These are phyloP conservation scores for Parmelia sp. DNA, from an alignment of 495 filamentous ascomycete genomes.

Conservation along the genomic window DNA sequence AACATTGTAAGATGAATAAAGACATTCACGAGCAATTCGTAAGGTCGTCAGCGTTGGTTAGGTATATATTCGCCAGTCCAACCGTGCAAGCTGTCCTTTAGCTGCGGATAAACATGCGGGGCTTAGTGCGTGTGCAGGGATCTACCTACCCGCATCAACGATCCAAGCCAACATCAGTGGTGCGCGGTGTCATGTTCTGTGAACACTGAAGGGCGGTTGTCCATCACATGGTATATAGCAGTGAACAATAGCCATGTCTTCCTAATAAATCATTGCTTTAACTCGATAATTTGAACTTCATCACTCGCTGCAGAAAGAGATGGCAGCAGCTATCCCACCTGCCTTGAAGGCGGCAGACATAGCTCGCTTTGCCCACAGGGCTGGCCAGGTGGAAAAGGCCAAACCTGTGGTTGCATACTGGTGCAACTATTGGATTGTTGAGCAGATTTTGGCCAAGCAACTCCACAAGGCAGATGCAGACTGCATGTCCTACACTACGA, in stretches of 20 bases:
- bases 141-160: not conserved
- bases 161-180: not conserved
- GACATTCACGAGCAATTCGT: not conserved
- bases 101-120: constrained; percentile 17
- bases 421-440: constrained; percentile 91
- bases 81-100: constrained; percentile 25
- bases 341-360: constrained; percentile 72
- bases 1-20: constrained; percentile 17
- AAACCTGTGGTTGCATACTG: constrained; percentile 90
- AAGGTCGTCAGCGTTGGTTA: not conserved
- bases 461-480: constrained; percentile 74
- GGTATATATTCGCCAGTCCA: not conserved
- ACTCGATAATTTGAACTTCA: not conserved
- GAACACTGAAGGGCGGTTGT: too few species aligned
- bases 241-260: not conserved
- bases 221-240: too few species aligned
- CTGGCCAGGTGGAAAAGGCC: constrained; percentile 72
- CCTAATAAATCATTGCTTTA: not conserved
- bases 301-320: constrained; percentile 30
- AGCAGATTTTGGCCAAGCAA: constrained; percentile 74
- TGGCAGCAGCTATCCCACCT: constrained; percentile 68
- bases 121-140: constrained; percentile 7
- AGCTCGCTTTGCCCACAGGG: constrained; percentile 70
- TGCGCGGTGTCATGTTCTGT: too few species aligned
- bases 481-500: constrained; percentile 67